These are phyloP conservation scores for Didymella exigua DNA, from an alignment of 2,329 filamentous ascomycete species.

Conservation along the genomic window DNA sequence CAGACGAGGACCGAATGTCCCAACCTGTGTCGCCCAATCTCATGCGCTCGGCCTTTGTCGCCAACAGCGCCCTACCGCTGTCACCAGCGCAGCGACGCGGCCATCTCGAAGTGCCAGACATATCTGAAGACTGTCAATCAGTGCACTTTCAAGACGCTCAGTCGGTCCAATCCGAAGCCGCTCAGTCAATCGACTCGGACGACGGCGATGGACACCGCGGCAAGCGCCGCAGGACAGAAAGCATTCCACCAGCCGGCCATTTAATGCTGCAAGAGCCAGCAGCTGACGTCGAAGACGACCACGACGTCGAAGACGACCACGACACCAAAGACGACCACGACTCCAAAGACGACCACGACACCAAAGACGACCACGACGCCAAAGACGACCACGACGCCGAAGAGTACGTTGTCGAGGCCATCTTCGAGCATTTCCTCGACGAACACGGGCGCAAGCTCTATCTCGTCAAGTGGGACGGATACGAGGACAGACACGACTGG, in stretches of 20 bases:
- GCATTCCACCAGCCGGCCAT: background rate
- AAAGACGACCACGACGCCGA: slow-evolving; percentile 19
- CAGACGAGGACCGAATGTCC: slow-evolving; percentile 15
- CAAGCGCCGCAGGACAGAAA: slow-evolving; percentile 26
- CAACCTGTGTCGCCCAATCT: slow-evolving; percentile 27
- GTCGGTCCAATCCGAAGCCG: background rate
- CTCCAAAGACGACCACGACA: background rate
- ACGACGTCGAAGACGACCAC: background rate
- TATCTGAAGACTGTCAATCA: no score
- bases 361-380: no score
- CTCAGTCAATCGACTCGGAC: background rate
- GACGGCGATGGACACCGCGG: background rate
- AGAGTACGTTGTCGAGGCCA: slow-evolving; percentile 39
- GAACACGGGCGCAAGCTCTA: slow-evolving; percentile 30
- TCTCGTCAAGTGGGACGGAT: slow-evolving; percentile 45
- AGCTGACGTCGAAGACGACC: background rate
- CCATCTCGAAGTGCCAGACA: slow-evolving; percentile 11
- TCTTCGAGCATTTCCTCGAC: slow-evolving; percentile 34
- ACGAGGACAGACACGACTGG: slow-evolving; percentile 41
- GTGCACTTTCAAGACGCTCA: no score
- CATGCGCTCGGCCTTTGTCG: slow-evolving; percentile 38
- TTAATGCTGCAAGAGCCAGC: background rate
- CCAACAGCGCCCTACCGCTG: slow-evolving; percentile 39
- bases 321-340: background rate
- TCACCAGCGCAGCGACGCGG: slow-evolving; percentile 20